Percentiles rank a stretch among this genome's conserved stretches.
Evolutionary conservation across 805 yeast species (phyloP).

Genomic region (Hyphopichia homilentoma): DNA sequence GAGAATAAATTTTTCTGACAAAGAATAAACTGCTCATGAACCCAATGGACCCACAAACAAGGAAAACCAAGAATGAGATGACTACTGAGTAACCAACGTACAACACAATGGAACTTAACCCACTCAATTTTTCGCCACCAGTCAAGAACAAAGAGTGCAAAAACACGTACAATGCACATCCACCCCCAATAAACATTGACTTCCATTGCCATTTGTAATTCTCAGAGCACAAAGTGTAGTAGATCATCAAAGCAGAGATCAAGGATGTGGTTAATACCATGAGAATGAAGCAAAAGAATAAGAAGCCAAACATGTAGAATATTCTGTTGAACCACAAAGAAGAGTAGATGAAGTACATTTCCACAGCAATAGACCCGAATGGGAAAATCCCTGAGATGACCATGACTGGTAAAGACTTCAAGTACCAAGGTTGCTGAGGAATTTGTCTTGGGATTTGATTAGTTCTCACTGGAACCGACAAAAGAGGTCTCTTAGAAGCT

Average conservation of each 20-base stretch:
- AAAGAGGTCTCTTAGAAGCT: conserved; percentile 59
- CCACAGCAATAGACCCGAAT: conserved; percentile 91
- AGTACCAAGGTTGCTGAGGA: conserved; percentile 85
- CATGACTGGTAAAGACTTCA: conserved; percentile 63
- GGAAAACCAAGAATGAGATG: conserved; percentile 65
- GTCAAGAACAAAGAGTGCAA: conserved; percentile 76
- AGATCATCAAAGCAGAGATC: conserved; percentile 75
- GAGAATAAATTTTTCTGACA: conserved; percentile 73
- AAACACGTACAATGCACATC: conserved; percentile 81
- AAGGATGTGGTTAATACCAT: conserved; percentile 78
- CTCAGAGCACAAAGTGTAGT: conserved; percentile 83
- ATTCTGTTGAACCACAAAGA: conserved; percentile 92
- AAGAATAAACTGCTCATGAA: conserved; percentile 71
- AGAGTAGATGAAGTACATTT: conserved; percentile 86
- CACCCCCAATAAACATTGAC: conserved; percentile 80
- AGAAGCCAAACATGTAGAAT: conserved; percentile 96
- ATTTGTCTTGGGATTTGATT: conserved; percentile 96
- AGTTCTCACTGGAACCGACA: conserved; percentile 77
- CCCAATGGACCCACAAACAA: conserved; percentile 87
- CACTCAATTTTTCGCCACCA: conserved; percentile 60
- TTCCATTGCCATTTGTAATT: conserved; percentile 99
- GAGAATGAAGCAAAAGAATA: conserved; percentile 81
- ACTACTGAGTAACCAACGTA: conserved; percentile 80
- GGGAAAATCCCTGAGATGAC: conserved; percentile 88
- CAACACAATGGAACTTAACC: conserved; percentile 69